Conservation (phyloP, 2,329 filamentous ascomycete species). For the Incumbomyces delicatus region DNA sequence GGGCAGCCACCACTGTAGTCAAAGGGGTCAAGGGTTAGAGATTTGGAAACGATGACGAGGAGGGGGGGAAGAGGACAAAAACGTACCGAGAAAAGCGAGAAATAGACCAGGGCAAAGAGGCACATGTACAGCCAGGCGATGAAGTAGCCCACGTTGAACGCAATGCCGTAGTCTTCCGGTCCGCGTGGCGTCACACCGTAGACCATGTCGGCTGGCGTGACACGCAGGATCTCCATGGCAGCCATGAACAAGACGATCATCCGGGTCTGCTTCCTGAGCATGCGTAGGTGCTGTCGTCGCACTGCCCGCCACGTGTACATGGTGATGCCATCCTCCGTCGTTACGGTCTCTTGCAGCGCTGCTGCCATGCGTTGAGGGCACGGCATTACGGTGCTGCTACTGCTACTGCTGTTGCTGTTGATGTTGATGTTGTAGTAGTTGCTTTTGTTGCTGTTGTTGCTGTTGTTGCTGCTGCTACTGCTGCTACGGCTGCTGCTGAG, state of each 20-base stretch:
- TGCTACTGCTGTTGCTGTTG: too few species aligned
- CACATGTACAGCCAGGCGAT: slow-evolving; percentile 20
- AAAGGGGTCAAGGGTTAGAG: not conserved
- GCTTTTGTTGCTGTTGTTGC: not conserved
- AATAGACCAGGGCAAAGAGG: slow-evolving; percentile 15
- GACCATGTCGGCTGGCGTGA: slow-evolving; percentile 17
- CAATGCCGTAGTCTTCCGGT: slow-evolving; percentile 19
- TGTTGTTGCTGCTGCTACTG: too few species aligned
- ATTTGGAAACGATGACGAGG: too few species aligned
- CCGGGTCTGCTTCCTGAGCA: slow-evolving; percentile 18
- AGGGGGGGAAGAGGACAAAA: not conserved
- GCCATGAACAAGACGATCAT: slow-evolving; percentile 18
- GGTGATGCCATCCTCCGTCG: slow-evolving; percentile 11
- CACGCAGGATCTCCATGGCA: slow-evolving; percentile 17
- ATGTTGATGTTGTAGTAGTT: slow-evolving; percentile 1
- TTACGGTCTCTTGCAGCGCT: slow-evolving; percentile 9
- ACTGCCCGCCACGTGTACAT: slow-evolving; percentile 16
- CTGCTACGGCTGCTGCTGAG: not conserved
- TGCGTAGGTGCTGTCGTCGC: slow-evolving; percentile 15
- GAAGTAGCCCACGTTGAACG: slow-evolving; percentile 18
- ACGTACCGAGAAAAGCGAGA: slow-evolving; percentile 19
- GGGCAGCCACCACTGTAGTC: slow-evolving; percentile 20
- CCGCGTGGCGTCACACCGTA: slow-evolving; percentile 14
- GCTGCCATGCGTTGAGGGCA: slow-evolving; percentile 8
- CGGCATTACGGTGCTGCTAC: slow-evolving; percentile 11